These are phyloP conservation scores for Xylaria telfairii DNA, from an alignment of 495 filamentous ascomycete species.

Conservation along the genomic window DNA sequence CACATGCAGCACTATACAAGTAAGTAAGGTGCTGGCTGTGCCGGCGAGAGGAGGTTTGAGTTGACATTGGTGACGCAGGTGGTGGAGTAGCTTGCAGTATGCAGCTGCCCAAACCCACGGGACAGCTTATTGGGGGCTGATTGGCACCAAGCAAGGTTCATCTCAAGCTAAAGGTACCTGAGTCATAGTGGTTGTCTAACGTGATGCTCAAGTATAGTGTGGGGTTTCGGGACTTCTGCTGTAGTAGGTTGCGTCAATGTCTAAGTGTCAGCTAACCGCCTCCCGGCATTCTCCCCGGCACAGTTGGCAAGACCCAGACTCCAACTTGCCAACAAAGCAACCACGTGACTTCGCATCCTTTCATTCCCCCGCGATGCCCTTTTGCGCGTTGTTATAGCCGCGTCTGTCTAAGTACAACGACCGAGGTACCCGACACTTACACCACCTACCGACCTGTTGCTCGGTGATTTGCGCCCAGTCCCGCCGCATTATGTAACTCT, in stretches of 20 bases:
- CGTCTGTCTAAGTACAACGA: conserved; percentile 5
- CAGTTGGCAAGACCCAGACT: background rate
- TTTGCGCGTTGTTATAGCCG: conserved; percentile 12
- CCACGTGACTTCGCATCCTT: conserved; percentile 41
- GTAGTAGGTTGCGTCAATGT: background rate
- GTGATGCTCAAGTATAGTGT: background rate
- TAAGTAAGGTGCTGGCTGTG: too few relatives aligned
- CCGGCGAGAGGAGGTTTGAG: background rate
- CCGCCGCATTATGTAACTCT: background rate
- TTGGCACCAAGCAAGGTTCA: background rate
- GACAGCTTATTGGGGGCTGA: background rate
- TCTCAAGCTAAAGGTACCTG: background rate
- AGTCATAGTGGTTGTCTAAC: background rate
- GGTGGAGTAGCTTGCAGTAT: background rate
- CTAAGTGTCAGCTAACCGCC: background rate
- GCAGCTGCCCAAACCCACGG: conserved; percentile 9
- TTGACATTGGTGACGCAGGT: conserved; percentile 17
- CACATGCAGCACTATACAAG: background rate
- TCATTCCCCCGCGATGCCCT: conserved; percentile 10
- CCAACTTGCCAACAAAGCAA: too few relatives aligned
- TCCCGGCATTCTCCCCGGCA: background rate
- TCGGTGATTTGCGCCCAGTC: background rate
- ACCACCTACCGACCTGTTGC: background rate
- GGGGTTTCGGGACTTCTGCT: background rate
- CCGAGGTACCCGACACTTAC: background rate